Conservation (phyloP, 306 rosid species). For the Phaseolus lunatus region DNA sequence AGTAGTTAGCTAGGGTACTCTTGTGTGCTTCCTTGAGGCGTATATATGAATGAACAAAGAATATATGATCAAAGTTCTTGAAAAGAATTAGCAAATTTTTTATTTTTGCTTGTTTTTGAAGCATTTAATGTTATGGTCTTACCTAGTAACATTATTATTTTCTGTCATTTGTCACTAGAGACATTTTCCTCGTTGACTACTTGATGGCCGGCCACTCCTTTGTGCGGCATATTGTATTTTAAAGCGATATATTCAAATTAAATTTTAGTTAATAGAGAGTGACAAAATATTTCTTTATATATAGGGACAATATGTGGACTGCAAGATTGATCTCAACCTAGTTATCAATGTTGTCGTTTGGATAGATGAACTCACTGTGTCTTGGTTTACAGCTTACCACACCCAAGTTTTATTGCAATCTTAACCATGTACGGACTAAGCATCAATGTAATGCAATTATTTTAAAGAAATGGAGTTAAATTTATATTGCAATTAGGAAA, state of each 20-base stretch:
- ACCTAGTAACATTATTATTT: background rate
- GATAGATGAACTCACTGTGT: background rate
- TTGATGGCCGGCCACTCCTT: background rate
- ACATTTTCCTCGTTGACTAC: background rate
- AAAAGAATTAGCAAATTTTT: background rate
- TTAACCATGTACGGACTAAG: too few relatives aligned
- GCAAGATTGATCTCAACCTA: too few relatives aligned
- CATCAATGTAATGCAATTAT: too few relatives aligned
- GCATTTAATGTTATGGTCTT: background rate
- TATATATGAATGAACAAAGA: background rate
- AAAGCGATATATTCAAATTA: background rate
- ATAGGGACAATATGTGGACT: too few relatives aligned
- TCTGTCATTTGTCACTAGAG: background rate
- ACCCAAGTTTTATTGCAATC: background rate
- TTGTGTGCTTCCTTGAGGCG: background rate
- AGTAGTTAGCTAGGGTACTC: background rate
- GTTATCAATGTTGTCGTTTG: background rate
- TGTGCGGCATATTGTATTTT: background rate
- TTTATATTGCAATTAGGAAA: too few relatives aligned
- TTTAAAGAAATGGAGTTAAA: too few relatives aligned
- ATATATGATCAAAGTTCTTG: background rate
- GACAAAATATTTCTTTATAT: too few relatives aligned
- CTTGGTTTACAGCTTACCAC: background rate
- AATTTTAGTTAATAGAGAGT: background rate
- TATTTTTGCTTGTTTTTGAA: background rate